These are phyloP conservation scores for Trebouxiophyceae sp. DNA, from an alignment of 163 green algal species.

Conservation along the genomic window DNA sequence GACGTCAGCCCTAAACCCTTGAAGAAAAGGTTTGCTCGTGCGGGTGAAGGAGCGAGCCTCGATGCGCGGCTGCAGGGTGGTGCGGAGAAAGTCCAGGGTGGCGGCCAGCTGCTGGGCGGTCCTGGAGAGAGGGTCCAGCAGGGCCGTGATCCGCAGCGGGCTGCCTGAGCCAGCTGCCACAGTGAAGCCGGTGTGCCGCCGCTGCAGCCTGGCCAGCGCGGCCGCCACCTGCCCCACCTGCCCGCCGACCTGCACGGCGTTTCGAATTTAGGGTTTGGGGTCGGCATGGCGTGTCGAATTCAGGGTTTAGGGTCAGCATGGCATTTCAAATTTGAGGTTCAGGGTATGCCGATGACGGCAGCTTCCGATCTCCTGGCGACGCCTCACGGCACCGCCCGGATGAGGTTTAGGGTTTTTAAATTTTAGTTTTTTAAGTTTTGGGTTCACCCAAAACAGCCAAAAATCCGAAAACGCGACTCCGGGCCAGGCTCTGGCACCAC, in stretches of 20 bases:
- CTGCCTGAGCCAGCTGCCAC: background rate
- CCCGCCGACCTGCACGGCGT: background rate
- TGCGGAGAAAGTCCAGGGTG: conserved; percentile 44
- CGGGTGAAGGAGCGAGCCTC: background rate
- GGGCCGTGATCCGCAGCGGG: conserved; percentile 33
- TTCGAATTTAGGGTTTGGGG: no score
- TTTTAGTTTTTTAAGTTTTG: no score
- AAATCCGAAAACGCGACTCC: no score
- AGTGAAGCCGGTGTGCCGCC: background rate
- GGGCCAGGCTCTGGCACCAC: background rate
- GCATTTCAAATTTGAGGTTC: background rate
- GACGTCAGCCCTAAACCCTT: no score
- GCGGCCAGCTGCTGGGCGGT: conserved; percentile 48
- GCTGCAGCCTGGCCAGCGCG: background rate
- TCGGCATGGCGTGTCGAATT: background rate
- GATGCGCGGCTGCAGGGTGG: conserved; percentile 21
- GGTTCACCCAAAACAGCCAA: no score
- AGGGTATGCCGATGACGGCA: background rate
- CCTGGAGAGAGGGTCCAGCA: conserved; percentile 64
- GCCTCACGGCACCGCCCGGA: no score
- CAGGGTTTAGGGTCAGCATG: background rate
- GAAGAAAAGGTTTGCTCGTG: no score
- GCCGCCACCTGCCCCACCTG: background rate
- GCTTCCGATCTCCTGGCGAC: background rate
- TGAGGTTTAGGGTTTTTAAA: no score